A percentile compares a stretch with the other conserved stretches of the same genome.
Evolutionary conservation across 1,284 basidiomycete species (phyloP).

Genomic region (Marasmius sp.): DNA sequence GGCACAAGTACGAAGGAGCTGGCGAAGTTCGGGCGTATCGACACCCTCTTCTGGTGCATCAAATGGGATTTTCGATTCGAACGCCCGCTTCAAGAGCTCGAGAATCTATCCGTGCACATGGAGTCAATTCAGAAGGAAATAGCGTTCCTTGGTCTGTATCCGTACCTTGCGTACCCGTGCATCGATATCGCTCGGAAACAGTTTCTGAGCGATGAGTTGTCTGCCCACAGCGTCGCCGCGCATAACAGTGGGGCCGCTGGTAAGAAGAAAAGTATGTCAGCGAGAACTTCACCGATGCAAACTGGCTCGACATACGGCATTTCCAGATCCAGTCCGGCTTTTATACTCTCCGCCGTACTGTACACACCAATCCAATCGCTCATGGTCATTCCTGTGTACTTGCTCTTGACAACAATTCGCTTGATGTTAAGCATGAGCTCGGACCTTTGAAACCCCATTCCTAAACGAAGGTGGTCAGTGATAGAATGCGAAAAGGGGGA

Average conservation of each 20-base stretch:
- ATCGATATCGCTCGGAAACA: slow-evolving; percentile 38
- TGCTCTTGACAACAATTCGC: background rate
- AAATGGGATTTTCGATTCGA: slow-evolving; percentile 42
- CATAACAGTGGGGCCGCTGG: slow-evolving; percentile 45
- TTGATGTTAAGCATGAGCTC: background rate
- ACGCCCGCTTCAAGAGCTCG: slow-evolving; percentile 35
- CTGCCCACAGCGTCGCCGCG: slow-evolving; percentile 43
- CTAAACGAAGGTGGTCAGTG: slow-evolving; percentile 16
- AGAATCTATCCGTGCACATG: slow-evolving; percentile 32
- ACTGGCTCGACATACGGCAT: slow-evolving; percentile 39
- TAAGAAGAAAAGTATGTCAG: background rate
- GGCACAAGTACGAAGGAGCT: slow-evolving; percentile 42
- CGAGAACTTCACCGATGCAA: background rate
- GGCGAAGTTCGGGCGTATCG: slow-evolving; percentile 43
- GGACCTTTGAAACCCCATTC: slow-evolving; percentile 45
- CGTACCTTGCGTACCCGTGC: slow-evolving; percentile 35
- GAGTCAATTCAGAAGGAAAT: slow-evolving; percentile 22
- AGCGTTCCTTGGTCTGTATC: slow-evolving; percentile 17
- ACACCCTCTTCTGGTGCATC: slow-evolving; percentile 38
- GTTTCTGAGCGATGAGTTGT: slow-evolving; percentile 38
- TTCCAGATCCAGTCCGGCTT: slow-evolving; percentile 59
- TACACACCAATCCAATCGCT: slow-evolving; percentile 58
- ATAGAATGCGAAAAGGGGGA: background rate
- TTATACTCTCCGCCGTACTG: slow-evolving; percentile 47
- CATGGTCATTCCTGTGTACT: slow-evolving; percentile 37